Evolutionary conservation across 805 yeast species (phyloP).

Genomic region (Lipomyces chichibuensis): DNA sequence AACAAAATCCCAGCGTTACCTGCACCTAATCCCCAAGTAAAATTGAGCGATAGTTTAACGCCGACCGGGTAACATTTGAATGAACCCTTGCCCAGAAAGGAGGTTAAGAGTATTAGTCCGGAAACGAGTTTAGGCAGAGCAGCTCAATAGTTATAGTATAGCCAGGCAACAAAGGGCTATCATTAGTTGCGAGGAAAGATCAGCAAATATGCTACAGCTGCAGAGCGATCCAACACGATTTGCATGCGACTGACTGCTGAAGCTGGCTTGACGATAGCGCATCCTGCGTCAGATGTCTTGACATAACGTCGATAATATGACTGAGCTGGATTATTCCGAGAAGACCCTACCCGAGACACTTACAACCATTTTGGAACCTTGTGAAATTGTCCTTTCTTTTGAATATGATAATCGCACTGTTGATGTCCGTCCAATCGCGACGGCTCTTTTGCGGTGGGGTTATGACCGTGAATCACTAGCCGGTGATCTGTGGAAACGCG

Average conservation of each 20-base stretch:
- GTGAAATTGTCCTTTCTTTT: background rate
- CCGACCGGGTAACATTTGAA: background rate
- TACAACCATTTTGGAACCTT: background rate
- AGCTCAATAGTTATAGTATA: background rate
- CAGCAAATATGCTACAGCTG: background rate
- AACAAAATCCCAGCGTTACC: too few relatives aligned
- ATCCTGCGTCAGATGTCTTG: background rate
- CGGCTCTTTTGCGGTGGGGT: constrained; percentile 1
- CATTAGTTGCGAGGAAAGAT: background rate
- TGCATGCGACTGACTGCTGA: background rate
- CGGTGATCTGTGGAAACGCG: background rate
- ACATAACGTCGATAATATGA: background rate
- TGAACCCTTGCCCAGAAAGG: too few relatives aligned
- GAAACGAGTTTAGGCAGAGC: too few relatives aligned
- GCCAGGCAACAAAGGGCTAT: background rate
- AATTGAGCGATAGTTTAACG: too few relatives aligned
- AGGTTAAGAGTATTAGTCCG: too few relatives aligned
- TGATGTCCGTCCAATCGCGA: background rate
- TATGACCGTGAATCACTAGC: background rate
- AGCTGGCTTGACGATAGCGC: background rate
- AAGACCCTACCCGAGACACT: background rate
- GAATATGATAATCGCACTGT: background rate
- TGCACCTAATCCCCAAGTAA: too few relatives aligned
- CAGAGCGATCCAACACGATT: background rate
- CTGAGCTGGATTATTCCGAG: background rate